A percentile compares a stretch with the other conserved stretches of the same genome.
Conservation (phyloP, 768 basidiomycete genomes). For the Boletellus emodensis region DNA sequence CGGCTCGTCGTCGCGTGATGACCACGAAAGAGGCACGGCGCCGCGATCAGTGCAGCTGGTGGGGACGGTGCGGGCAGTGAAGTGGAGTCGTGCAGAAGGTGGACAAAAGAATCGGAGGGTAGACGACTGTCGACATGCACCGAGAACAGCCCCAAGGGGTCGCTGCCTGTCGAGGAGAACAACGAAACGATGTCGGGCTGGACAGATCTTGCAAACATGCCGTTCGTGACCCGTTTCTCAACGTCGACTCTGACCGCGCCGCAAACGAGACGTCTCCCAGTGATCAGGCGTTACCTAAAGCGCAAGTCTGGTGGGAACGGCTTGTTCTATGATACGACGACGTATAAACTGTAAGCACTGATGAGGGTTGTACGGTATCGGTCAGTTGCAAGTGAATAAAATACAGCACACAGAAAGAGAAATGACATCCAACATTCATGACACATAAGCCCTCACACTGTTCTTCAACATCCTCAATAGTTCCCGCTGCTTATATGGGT, state of each 20-base stretch:
- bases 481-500: constrained; percentile 49
- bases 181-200: constrained; percentile 66
- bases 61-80: constrained; percentile 44
- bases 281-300: constrained; percentile 3
- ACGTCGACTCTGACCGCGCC: constrained; percentile 12
- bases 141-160: constrained; percentile 57
- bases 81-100: constrained; percentile 56
- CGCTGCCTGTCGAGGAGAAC: constrained; percentile 68
- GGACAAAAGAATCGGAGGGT: constrained; percentile 60
- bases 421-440: constrained; percentile 6
- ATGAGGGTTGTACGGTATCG: constrained; percentile 1
- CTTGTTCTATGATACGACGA: background rate
- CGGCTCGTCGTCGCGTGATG: constrained; percentile 30
- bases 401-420: constrained; percentile 10
- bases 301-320: background rate
- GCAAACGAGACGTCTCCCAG: constrained; percentile 13
- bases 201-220: constrained; percentile 52
- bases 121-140: constrained; percentile 44
- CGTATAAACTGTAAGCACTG: constrained; percentile 1
- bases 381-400: constrained; percentile 1
- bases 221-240: constrained; percentile 13
- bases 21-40: constrained; percentile 32
- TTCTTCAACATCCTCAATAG: constrained; percentile 52
- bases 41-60: constrained; percentile 45
- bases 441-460: constrained; percentile 30